Evolutionary conservation across 2,329 filamentous ascomycete species (phyloP), one percentile per base, ranked within the genome.

Genomic region (Leptodontidium sp.): DNA sequence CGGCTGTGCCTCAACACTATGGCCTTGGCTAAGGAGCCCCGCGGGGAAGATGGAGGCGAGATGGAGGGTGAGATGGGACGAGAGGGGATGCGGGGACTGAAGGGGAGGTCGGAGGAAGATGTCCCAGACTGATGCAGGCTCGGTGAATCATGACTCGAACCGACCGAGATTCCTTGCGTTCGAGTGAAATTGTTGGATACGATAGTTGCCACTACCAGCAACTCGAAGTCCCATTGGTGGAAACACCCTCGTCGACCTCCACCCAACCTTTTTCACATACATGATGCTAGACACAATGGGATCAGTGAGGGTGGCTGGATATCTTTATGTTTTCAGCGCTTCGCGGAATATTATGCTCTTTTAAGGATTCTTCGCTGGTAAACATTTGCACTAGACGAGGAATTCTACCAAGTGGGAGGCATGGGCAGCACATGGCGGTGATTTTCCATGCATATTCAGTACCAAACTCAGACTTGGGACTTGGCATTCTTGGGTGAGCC

Each of bases 181-280:
- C 9, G 26, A 40, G 2, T 24, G 32, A 12, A 43, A 40, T 58
- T 43, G 32, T 58, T 58, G 55, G 55, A 11, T 26, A 14, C 32
- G 55, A 58, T 57, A n/a, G 29, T 32, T 32, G 29, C 29, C 29
- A 32, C 29, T 32, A 32, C 29, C 9, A 6, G 9, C 32, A 40
- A 4, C 14, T 24, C 24, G 55, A 32, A 9, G 11, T 7, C 8
- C 52, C 35, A 58, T 58, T 58, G 55, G 55, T 58, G 55, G 55
- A 40, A 58, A 58, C 35, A 58, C 8, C 35, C 55, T 21, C 55
- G 55, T 58, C n/a, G 21, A 43, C n/a, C 32, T 58, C 55, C 55
- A 58, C 55, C 55, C 32, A 24, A n/a, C 26, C 26, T 35, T 55
- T 35, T 32, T 14, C 15, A 29, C 52, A n/a, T 55, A 35, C 35